These are phyloP conservation scores for Colletotrichum filicis DNA, from an alignment of 2,329 filamentous ascomycete genomes.

Conservation along the genomic window DNA sequence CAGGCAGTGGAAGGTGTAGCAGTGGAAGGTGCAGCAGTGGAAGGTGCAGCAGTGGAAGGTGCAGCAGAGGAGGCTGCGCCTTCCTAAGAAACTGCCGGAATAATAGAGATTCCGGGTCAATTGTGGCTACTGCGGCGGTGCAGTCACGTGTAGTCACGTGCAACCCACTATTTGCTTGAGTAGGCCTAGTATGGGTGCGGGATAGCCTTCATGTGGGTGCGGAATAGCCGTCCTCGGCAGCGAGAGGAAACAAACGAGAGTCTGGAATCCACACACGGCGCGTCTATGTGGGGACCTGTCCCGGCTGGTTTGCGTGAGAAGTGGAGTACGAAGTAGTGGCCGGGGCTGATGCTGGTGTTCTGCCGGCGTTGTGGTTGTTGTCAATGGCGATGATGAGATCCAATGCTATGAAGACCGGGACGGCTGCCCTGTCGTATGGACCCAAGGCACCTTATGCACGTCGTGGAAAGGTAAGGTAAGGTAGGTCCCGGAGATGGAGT, in stretches of 20 bases:
- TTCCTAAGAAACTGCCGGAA: too few relatives aligned
- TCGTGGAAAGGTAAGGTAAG: background rate
- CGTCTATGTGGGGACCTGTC: background rate
- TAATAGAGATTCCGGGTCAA: too few relatives aligned
- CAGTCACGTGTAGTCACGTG: too few relatives aligned
- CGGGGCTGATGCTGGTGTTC: background rate
- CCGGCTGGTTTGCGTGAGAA: conserved; percentile 18
- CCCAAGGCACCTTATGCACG: background rate
- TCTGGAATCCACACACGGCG: background rate
- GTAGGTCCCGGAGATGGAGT: background rate
- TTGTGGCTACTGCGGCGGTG: too few relatives aligned
- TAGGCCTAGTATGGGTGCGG: too few relatives aligned
- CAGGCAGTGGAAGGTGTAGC: too few relatives aligned
- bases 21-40: too few relatives aligned
- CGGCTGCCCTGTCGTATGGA: background rate
- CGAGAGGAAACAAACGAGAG: conserved; percentile 1
- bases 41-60: too few relatives aligned
- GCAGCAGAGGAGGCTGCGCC: too few relatives aligned
- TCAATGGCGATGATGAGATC: background rate
- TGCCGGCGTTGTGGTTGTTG: background rate
- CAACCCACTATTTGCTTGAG: too few relatives aligned
- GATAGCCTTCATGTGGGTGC: too few relatives aligned
- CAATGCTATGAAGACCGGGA: background rate
- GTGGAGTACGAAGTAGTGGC: conserved; percentile 3
- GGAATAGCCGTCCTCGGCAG: too few relatives aligned